Evolutionary conservation across 768 basidiomycete genomes (phyloP).

Genomic region (Crepidotus variabilis): DNA sequence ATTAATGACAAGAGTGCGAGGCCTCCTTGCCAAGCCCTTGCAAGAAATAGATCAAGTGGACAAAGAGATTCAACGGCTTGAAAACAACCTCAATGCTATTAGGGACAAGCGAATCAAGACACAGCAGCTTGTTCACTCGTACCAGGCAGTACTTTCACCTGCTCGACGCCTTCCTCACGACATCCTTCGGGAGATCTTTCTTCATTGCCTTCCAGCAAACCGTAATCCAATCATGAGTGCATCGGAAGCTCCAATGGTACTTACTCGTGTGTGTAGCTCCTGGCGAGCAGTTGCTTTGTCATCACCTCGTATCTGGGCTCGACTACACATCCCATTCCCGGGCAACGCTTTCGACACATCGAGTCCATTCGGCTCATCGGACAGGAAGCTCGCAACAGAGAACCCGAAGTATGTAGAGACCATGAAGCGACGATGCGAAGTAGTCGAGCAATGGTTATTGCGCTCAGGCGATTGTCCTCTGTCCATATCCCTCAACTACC

Average conservation of each 20-base stretch:
- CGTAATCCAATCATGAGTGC: conserved; percentile 13
- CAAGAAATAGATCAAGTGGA: not conserved
- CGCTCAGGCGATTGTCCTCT: conserved; percentile 10
- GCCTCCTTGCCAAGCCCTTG: not conserved
- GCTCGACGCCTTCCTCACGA: conserved; percentile 12
- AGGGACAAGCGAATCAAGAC: not conserved
- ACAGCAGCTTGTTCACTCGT: not conserved
- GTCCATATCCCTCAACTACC: conserved; percentile 8
- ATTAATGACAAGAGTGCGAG: not conserved
- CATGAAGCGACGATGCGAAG: not conserved
- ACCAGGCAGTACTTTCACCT: conserved; percentile 9
- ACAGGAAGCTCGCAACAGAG: too few relatives aligned
- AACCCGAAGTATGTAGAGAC: not conserved
- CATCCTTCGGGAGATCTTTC: conserved; percentile 13
- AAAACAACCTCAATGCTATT: not conserved
- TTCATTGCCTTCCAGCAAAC: conserved; percentile 11
- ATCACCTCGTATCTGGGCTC: conserved; percentile 19
- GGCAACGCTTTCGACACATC: not conserved
- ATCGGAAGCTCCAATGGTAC: conserved; percentile 15
- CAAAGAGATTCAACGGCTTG: conserved; percentile 1
- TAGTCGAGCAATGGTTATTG: conserved; percentile 7
- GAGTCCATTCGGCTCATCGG: not conserved
- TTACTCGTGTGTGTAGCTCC: conserved; percentile 13
- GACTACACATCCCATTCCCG: conserved; percentile 9
- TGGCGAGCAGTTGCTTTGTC: conserved; percentile 18